These are phyloP conservation scores for Ajuga chamaepitys DNA, from an alignment of 257 asterid genomes.

Conservation along the genomic window DNA sequence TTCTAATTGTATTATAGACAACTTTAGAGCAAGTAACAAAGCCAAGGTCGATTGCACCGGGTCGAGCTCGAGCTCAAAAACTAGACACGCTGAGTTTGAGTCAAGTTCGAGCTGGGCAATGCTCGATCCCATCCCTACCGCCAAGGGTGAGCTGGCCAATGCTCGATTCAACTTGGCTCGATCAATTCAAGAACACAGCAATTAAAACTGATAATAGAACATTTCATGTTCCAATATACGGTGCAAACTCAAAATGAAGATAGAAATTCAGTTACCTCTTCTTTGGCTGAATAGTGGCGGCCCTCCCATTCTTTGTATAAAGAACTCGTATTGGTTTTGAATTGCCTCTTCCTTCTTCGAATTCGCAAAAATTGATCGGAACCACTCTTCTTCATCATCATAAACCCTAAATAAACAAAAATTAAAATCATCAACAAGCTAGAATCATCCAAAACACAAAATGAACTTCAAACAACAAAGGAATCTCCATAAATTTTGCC, in stretches of 20 bases:
- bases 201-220: background rate
- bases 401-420: constrained; percentile 46
- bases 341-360: constrained; percentile 92
- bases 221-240: too few species aligned
- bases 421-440: background rate
- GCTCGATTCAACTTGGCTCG: too few species aligned
- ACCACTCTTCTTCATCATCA: constrained; percentile 93
- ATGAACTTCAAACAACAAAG: background rate
- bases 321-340: constrained; percentile 93
- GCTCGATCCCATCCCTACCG: too few species aligned
- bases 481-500: background rate
- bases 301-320: constrained; percentile 95
- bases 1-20: too few species aligned
- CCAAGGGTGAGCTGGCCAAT: too few species aligned
- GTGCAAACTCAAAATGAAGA: background rate
- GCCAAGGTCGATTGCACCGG: too few species aligned
- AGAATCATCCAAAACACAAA: background rate
- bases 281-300: constrained; percentile 81
- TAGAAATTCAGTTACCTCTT: constrained; percentile 44
- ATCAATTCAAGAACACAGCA: background rate
- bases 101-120: too few species aligned
- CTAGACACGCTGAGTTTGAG: too few species aligned
- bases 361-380: constrained; percentile 68
- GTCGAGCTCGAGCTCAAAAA: too few species aligned
- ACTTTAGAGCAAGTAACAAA: too few species aligned